These are phyloP conservation scores for Lupinus albus DNA, from an alignment of 306 rosid species.

Conservation along the genomic window DNA sequence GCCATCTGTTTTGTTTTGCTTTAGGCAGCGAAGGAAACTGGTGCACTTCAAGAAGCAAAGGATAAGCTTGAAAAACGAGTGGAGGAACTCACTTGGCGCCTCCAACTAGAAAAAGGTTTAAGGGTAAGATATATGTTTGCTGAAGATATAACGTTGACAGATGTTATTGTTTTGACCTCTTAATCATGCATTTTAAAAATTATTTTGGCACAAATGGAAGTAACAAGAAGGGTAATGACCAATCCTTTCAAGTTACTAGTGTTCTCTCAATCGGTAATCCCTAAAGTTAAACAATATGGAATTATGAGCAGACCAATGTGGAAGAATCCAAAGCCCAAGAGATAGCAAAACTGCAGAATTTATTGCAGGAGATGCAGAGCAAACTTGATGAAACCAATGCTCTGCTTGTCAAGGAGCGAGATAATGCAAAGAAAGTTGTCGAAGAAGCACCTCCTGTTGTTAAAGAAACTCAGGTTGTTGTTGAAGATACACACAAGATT, in stretches of 20 bases:
- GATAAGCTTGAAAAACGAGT: slow-evolving; percentile 79
- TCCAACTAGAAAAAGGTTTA: slow-evolving; percentile 79
- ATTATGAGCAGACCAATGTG: slow-evolving; percentile 72
- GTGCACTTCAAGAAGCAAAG: slow-evolving; percentile 86
- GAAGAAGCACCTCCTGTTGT: slow-evolving; percentile 75
- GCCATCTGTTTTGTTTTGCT: slow-evolving; percentile 39
- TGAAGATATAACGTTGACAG: slow-evolving; percentile 21
- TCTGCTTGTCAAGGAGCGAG: slow-evolving; percentile 64
- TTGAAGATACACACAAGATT: slow-evolving; percentile 72
- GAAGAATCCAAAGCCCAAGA: slow-evolving; percentile 83
- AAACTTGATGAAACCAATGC: slow-evolving; percentile 72
- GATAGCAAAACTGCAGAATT: slow-evolving; percentile 68
- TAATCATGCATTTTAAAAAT: slow-evolving; percentile 32
- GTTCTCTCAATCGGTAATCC: slow-evolving; percentile 27
- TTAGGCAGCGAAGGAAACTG: slow-evolving; percentile 88
- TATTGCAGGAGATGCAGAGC: slow-evolving; percentile 70
- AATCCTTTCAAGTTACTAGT: slow-evolving; percentile 24
- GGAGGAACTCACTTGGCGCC: slow-evolving; percentile 87
- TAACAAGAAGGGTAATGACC: slow-evolving; percentile 16
- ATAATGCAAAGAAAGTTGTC: slow-evolving; percentile 58
- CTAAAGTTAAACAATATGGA: slow-evolving; percentile 36
- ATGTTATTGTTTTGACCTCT: slow-evolving; percentile 34
- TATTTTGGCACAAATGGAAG: slow-evolving; percentile 25
- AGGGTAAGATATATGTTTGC: slow-evolving; percentile 59
- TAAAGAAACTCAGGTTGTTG: slow-evolving; percentile 73